A percentile compares a stretch with the other conserved stretches of the same genome.
Evolutionary conservation across 768 basidiomycete genomes (phyloP).

Genomic region (Leccinum longicurvipes): DNA sequence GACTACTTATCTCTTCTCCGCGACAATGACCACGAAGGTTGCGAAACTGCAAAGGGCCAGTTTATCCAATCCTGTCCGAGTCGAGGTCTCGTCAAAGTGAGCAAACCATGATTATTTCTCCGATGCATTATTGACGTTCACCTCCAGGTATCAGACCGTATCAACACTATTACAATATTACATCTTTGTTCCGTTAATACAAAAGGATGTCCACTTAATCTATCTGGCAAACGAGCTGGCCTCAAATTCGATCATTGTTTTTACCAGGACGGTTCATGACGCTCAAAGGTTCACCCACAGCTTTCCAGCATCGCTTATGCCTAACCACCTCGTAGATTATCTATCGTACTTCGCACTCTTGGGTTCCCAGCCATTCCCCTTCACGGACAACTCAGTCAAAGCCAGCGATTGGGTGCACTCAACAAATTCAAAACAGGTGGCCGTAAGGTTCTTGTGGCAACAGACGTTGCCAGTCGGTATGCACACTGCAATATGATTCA

Average conservation of each 20-base stretch:
- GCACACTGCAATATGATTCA: constrained; percentile 22
- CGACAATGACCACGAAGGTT: constrained; percentile 98
- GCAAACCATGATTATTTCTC: constrained; percentile 22
- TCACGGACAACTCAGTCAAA: constrained; percentile 93
- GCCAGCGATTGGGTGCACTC: constrained; percentile 87
- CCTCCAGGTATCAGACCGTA: constrained; percentile 87
- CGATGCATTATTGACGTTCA: neutral
- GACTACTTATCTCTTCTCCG: constrained; percentile 94
- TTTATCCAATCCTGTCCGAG: constrained; percentile 86
- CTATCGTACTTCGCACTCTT: constrained; percentile 84
- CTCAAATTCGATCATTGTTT: constrained; percentile 92
- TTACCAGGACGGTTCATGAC: constrained; percentile 94
- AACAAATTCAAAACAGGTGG: constrained; percentile 95
- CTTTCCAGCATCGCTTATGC: neutral
- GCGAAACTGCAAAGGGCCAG: constrained; percentile 94
- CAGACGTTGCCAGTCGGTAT: constrained; percentile 91
- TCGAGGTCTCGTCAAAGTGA: constrained; percentile 92
- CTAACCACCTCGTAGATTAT: constrained; percentile 47
- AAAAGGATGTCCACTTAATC: constrained; percentile 90
- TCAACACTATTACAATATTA: constrained; percentile 95
- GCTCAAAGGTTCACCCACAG: constrained; percentile 60
- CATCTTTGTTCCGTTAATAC: constrained; percentile 85
- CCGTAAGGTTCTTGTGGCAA: constrained; percentile 89
- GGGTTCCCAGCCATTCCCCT: constrained; percentile 95
- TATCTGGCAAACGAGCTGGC: constrained; percentile 87